A percentile compares a stretch with the other conserved stretches of the same genome.
phyloP scores from a whole-genome alignment of 148 eudicot species.

The Rhododendron ovatum region DNA sequence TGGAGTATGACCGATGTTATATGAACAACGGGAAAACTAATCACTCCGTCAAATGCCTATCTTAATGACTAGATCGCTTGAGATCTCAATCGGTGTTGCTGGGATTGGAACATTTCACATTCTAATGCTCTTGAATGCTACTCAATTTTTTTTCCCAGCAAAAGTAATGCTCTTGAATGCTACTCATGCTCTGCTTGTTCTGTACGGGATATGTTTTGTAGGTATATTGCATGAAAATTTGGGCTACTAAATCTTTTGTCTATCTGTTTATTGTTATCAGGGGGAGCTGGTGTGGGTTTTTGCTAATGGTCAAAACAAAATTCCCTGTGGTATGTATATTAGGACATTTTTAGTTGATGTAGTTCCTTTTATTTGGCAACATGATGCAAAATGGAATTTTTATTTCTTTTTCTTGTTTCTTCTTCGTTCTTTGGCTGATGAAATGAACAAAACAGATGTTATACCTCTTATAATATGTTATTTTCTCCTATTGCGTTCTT shows the following conservation, averaged over 20 bases:
- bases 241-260: too few species aligned
- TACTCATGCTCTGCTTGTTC: neutral
- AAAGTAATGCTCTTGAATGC: too few species aligned
- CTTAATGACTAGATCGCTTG: neutral
- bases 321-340: too few species aligned
- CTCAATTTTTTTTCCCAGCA: too few species aligned
- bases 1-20: neutral
- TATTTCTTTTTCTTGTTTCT: neutral
- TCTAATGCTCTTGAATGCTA: neutral
- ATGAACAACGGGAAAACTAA: neutral
- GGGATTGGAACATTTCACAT: neutral
- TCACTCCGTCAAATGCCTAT: neutral
- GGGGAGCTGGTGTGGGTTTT: too few species aligned
- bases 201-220: neutral
- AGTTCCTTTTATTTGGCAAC: neutral
- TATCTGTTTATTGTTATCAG: too few species aligned
- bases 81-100: neutral
- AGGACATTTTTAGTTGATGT: too few species aligned
- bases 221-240: neutral
- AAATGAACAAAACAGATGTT: neutral
- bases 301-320: too few species aligned
- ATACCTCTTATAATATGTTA: neutral
- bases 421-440: neutral
- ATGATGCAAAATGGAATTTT: neutral
- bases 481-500: neutral